phyloP scores from a whole-genome alignment of 1,139 yeast species.

The Fermentozyma sake region DNA sequence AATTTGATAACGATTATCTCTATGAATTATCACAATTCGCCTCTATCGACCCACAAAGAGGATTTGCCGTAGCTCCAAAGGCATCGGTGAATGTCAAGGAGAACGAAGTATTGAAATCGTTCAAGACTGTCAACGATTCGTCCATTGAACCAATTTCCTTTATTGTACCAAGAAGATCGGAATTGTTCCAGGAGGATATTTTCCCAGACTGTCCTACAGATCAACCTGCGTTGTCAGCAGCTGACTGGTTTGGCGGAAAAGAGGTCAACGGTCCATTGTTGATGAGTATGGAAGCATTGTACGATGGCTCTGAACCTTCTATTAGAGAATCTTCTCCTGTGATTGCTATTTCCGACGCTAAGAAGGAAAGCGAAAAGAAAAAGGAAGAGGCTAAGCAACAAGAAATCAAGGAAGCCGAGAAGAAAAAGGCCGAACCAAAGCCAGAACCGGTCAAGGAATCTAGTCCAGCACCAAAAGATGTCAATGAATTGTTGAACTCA shows the following conservation, averaged over 20 bases:
- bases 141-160: conserved; percentile 86
- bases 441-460: conserved; percentile 9
- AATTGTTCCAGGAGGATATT: conserved; percentile 86
- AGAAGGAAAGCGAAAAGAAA: conserved; percentile 18
- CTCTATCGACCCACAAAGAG: conserved; percentile 92
- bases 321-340: conserved; percentile 33
- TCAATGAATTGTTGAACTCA: conserved; percentile 40
- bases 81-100: conserved; percentile 71
- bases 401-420: conserved; percentile 14
- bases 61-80: conserved; percentile 87
- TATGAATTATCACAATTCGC: conserved; percentile 80
- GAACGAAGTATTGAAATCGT: conserved; percentile 77
- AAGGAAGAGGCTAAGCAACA: conserved; percentile 15
- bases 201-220: conserved; percentile 87
- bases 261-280: conserved; percentile 78
- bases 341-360: conserved; percentile 21
- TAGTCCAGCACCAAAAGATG: conserved; percentile 17
- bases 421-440: conserved; percentile 8
- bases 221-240: conserved; percentile 72
- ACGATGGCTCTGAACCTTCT: conserved; percentile 64
- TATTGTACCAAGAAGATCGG: conserved; percentile 89
- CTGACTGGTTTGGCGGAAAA: conserved; percentile 78
- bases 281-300: conserved; percentile 69
- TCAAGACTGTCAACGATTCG: conserved; percentile 79
- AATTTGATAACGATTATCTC: conserved; percentile 76